Base-by-base conservation (phyloP, 805 yeast species). In the Starmerella cellae region DNA sequence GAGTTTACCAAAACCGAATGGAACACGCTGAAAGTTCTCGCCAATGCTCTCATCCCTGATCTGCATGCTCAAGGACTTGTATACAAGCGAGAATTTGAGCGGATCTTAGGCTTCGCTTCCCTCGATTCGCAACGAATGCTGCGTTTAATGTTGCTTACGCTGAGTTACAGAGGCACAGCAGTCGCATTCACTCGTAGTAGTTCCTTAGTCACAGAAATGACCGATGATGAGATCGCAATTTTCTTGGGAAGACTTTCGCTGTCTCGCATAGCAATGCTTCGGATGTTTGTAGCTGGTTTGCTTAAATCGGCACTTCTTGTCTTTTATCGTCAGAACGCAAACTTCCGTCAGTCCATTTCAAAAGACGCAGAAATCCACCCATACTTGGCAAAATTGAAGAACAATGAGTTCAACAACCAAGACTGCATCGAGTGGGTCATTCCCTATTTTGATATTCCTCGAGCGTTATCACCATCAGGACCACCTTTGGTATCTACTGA, bases 231-330 rank as follows among this genome's bases (percentile, higher is more conserved):
- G 47, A 54, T 65, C 17, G 62, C 55, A 36, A 46, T 39, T 2
- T 43, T 69, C 16, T 47, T 72, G 24, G 42, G 38, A 4, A 44
- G 60, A 4, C 69, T 74, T 74, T 54, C 65, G 28, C 58, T 58
- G 44, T 67, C 75, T 8, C 65, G 65, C 2, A 18, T 71, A 18
- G 42, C 58, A 2, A 40, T 48, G 11, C 60, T 63, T 39, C 60
- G 71, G 35, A 53, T 59, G 41, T 49, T 71, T 6, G 65, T 57
- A 50, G 47, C 58, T 22, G 50, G 63, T 19, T 41, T 69, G 35
- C 32, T 45, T 17, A 39, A 58, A 8, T 24, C 67, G 28, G 18
- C 47, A 5, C 30, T 45, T 37, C 22, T 45, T 10, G 45, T 39
- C 11, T 44, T 31, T 29, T 23, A 33, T 31, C 39, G 39, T 16